A percentile compares a stretch with the other conserved stretches of the same genome.
Conservation (phyloP, 2,329 filamentous ascomycete genomes). For the Xylaria sp. region DNA sequence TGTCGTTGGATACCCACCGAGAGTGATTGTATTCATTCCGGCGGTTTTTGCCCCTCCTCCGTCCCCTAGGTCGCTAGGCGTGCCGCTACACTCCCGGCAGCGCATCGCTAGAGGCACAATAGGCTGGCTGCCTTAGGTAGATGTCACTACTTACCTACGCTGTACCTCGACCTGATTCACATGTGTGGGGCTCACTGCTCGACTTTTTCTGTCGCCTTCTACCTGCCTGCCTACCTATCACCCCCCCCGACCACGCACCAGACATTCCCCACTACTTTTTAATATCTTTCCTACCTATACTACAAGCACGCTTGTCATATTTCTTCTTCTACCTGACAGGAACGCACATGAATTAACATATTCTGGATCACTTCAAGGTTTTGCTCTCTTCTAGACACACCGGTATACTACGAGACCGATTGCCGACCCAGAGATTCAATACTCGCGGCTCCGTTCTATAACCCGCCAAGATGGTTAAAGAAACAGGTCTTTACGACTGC, state of each 20-base stretch:
- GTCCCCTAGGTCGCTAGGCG: not conserved
- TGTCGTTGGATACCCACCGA: not conserved
- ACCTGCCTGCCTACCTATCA: conserved; percentile 3
- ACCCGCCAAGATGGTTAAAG: conserved; percentile 74
- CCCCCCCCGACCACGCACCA: conserved; percentile 12
- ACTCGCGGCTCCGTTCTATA: conserved; percentile 8
- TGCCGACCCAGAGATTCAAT: not conserved
- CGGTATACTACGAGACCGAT: conserved; percentile 4
- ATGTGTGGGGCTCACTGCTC: conserved; percentile 41
- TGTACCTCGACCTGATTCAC: conserved; percentile 36
- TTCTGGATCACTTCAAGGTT: conserved; percentile 3
- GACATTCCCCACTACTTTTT: conserved; percentile 26
- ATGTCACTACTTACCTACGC: conserved; percentile 26
- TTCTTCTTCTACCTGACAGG: not conserved
- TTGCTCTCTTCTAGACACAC: not conserved
- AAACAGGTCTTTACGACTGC: conserved; percentile 81
- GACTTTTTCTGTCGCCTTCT: conserved; percentile 42
- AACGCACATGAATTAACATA: conserved; percentile 16
- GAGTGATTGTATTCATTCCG: not conserved
- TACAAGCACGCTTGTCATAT: conserved; percentile 12
- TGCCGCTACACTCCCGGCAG: conserved; percentile 2
- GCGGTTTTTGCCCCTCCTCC: not conserved
- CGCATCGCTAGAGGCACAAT: conserved; percentile 22
- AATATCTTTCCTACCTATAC: conserved; percentile 3
- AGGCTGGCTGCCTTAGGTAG: not conserved